Evolutionary conservation across 495 filamentous ascomycete species (phyloP), one percentile per base, ranked within the genome.

Genomic region (Pyrenula aspistea): DNA sequence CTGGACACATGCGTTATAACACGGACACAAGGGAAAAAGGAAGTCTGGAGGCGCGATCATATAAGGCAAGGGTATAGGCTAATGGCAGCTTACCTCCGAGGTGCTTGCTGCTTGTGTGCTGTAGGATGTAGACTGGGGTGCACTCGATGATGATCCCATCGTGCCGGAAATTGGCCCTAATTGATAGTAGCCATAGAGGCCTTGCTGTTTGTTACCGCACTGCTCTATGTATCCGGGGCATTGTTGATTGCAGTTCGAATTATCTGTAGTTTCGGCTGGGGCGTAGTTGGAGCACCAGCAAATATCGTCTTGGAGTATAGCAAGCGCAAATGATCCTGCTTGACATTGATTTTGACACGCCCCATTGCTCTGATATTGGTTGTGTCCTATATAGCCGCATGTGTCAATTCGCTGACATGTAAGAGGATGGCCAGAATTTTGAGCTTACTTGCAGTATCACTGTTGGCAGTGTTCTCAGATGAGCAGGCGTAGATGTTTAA

Each of bases 221-320:
- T 70, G 65, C 55, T 91, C 86, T 19, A 25, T 53, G 63, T 81
- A 91, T 20, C 87, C 87, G 23, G 87, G 86, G 61, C 87, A 91
- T 2, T 56, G 51, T 8, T 70, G 62, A 57, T 71, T 71, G 67
- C 87, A 91, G 15, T 79, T 67, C 20, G 67, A 62, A 42, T 67
- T 22, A 63, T 67, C 61, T 58, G 67, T 67, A 22, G 73, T 71
- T 19, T 72, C 61, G 12, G 62, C 72, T 0, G 87, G 88, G 12
- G 71, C 73, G 59, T 84, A 84, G 60, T 91, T 81, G 1, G 85
- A 84, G 67, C 87, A 91, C 87, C 87, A 91, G 69, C 87, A 91
- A 25, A 69, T 66, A 21, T 80, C 70, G 20, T 71, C 75, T 61
- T 85, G 83, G 19, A 90, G 60, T 25, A 91, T 66, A 15, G 77